Base-by-base conservation (phyloP, 2,329 filamentous ascomycete species). In the Alternaria infectoria region DNA sequence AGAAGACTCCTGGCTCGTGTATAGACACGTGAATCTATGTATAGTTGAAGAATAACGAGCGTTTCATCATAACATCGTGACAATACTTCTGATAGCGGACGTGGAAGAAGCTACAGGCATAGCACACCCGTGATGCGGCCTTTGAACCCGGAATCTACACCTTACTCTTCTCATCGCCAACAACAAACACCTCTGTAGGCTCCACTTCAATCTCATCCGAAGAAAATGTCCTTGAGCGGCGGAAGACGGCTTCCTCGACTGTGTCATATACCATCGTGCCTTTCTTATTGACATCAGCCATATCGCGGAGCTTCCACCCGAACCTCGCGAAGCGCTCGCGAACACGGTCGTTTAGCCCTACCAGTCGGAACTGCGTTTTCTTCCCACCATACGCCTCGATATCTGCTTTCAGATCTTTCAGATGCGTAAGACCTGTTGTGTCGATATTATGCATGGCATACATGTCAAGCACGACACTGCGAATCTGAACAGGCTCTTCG, bases 381-480 rank as follows among this genome's bases (percentile, higher is more conserved):
- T 80, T 74, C 0, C 86, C 86, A 0, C 82, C 83, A 57, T 86
- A 88, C 23, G 81, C 81, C 17, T 81, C 78, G 4, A 88, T 66
- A 66, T 87, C 85, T 13, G 77, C 77, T 17, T 83, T 78, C 19
- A 88, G 73, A 36, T 84, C 84, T 43, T 79, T 79, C 7, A 88
- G 72, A 9, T 86, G 83, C 0, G 81, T 78, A 4, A 86, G 79
- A 0, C 84, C 86, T 0, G 86, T 88, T 0, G 83, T 82, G 60
- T 88, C 87, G 9, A 86, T 80, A 62, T 86, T 84, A 15, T 84
- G 83, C 17, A 86, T 84, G 57, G 82, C 81, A 1, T 75, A 75
- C 57, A 88, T 84, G 66, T 88, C 86, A 0, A 88, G 76, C 0
- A 88, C 79, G 0, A 88, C 80, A 3, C 85, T 74, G 1, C 79